Conservation (phyloP, 2,329 filamentous ascomycete species). For the Aaosphaeria pasadenensis region DNA sequence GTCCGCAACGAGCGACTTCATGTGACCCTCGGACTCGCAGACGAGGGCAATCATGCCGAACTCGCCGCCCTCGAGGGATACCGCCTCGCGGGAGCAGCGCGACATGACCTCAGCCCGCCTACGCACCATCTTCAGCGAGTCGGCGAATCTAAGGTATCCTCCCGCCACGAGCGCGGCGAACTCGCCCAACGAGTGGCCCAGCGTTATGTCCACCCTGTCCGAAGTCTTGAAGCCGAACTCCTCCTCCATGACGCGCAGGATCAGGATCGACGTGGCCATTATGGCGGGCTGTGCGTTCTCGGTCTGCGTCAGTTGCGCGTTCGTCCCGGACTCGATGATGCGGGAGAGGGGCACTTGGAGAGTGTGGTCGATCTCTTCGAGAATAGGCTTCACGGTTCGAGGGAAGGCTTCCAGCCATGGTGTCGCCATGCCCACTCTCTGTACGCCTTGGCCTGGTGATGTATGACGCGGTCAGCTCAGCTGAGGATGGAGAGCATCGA, state of each 20-base stretch:
- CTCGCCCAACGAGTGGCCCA: slow-evolving; percentile 90
- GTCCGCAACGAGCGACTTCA: slow-evolving; percentile 65
- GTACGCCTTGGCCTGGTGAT: slow-evolving; percentile 74
- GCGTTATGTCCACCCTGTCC: slow-evolving; percentile 73
- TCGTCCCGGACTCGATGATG: slow-evolving; percentile 77
- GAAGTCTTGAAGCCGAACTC: slow-evolving; percentile 75
- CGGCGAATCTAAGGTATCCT: slow-evolving; percentile 73
- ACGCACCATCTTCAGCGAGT: slow-evolving; percentile 75
- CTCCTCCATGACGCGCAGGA: slow-evolving; percentile 79
- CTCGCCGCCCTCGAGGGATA: slow-evolving; percentile 67
- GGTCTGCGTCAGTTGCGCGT: slow-evolving; percentile 72
- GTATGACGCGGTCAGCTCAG: not conserved
- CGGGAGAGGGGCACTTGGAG: slow-evolving; percentile 72
- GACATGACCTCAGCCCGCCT: slow-evolving; percentile 81
- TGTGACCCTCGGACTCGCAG: slow-evolving; percentile 72
- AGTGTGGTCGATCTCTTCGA: slow-evolving; percentile 81
- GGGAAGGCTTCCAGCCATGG: slow-evolving; percentile 89
- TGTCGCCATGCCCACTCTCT: slow-evolving; percentile 81
- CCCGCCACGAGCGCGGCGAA: slow-evolving; percentile 87
- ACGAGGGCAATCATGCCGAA: slow-evolving; percentile 95
- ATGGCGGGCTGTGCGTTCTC: slow-evolving; percentile 92
- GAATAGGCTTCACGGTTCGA: slow-evolving; percentile 66
- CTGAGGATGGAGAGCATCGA: not conserved
- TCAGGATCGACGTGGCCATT: slow-evolving; percentile 90
- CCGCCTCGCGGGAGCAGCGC: slow-evolving; percentile 66